A percentile compares a stretch with the other conserved stretches of the same genome.
Conservation (phyloP, 176 grass and related monocot species). For the Cocos nucifera region DNA sequence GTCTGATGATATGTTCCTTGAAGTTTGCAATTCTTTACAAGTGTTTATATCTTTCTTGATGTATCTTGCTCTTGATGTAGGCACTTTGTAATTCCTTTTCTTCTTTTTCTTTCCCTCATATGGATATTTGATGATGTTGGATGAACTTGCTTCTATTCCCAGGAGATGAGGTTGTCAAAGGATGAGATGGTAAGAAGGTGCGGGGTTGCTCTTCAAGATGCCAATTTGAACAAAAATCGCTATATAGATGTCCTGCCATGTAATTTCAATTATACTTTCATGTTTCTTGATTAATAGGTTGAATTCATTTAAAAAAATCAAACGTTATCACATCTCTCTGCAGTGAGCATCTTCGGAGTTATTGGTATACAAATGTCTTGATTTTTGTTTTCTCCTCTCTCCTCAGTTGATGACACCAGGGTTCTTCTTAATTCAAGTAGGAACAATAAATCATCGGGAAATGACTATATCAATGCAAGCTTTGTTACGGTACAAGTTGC, state of each 20-base stretch:
- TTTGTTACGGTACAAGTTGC: conserved; percentile 44
- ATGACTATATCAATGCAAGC: conserved; percentile 89
- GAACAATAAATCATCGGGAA: conserved; percentile 16
- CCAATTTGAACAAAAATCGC: conserved; percentile 65
- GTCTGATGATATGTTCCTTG: too few species aligned
- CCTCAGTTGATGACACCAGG: conserved; percentile 50
- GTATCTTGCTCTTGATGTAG: too few species aligned
- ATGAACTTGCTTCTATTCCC: not conserved
- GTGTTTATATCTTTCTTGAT: too few species aligned
- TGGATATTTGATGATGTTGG: too few species aligned
- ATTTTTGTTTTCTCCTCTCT: conserved; percentile 2
- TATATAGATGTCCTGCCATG: conserved; percentile 84
- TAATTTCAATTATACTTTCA: conserved; percentile 24
- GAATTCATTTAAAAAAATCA: too few species aligned
- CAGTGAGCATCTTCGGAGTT: not conserved
- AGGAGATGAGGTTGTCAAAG: conserved; percentile 32
- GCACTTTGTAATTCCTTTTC: too few species aligned
- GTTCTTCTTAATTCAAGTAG: conserved; percentile 28
- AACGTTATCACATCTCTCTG: not conserved
- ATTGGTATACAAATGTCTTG: not conserved
- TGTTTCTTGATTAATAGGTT: conserved; percentile 9
- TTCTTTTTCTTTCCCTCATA: too few species aligned
- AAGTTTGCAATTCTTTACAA: too few species aligned
- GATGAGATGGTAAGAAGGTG: conserved; percentile 37
- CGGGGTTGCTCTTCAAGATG: conserved; percentile 34